phyloP scores from a whole-genome alignment of 2,329 filamentous ascomycete genomes.

The Trichoderma sp. region DNA sequence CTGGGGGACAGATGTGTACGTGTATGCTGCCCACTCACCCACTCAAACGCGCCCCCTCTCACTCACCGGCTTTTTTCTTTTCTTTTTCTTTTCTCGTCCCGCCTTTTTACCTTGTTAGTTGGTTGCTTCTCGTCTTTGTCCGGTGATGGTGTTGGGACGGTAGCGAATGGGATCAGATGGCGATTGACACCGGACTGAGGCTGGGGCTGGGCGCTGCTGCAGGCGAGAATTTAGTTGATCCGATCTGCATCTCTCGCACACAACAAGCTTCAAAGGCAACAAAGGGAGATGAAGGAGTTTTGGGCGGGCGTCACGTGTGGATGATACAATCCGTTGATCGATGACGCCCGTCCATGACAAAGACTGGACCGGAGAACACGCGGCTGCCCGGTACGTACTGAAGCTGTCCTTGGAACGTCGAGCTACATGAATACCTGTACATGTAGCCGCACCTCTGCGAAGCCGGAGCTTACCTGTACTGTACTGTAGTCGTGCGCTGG shows the following conservation, averaged over 20 bases:
- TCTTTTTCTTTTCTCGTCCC: neutral
- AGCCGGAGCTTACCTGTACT: neutral
- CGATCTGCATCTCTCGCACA: neutral
- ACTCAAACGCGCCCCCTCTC: neutral
- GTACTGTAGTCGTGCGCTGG: neutral
- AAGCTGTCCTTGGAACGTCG: neutral
- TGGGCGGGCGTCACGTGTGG: neutral
- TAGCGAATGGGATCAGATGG: neutral
- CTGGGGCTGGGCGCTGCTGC: neutral
- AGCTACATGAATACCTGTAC: neutral
- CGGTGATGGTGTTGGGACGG: neutral
- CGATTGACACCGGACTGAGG: neutral
- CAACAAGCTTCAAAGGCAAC: neutral
- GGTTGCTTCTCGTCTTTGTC: too few species aligned
- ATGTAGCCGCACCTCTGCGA: neutral
- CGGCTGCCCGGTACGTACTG: neutral
- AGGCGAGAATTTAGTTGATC: neutral
- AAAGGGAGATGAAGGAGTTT: neutral
- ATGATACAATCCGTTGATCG: slow-evolving; percentile 11
- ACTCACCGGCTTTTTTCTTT: neutral
- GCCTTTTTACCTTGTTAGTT: neutral
- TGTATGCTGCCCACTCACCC: neutral
- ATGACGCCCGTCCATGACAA: neutral
- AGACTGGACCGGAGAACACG: neutral
- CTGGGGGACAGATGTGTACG: neutral